A percentile compares a stretch with the other conserved stretches of the same genome.
Conservation (phyloP, 805 yeast genomes). For the Vanderwaltozyma tropicalis region DNA sequence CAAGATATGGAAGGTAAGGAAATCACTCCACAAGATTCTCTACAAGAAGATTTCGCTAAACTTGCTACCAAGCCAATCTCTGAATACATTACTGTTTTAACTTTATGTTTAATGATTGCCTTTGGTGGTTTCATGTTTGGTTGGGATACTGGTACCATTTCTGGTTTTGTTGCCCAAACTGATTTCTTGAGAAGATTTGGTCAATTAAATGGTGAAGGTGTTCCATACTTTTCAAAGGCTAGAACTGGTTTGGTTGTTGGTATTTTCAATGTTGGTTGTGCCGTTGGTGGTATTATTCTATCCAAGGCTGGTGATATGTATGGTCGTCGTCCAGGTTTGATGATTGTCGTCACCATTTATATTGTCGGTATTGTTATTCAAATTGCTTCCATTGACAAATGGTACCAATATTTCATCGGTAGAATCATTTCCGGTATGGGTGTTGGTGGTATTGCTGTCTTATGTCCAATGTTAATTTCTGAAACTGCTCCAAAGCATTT, state of each 20-base stretch:
- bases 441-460: conserved; percentile 68
- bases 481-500: conserved; percentile 62
- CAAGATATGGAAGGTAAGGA: background rate
- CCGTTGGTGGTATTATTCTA: conserved; percentile 63
- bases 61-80: conserved; percentile 29
- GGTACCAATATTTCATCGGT: conserved; percentile 68
- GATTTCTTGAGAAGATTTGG: conserved; percentile 54
- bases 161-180: conserved; percentile 52
- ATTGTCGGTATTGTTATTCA: conserved; percentile 59
- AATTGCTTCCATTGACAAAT: conserved; percentile 40
- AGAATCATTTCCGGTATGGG: conserved; percentile 62
- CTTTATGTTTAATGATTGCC: conserved; percentile 25
- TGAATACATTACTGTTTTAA: conserved; percentile 26
- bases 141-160: conserved; percentile 74
- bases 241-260: conserved; percentile 49
- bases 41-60: conserved; percentile 3
- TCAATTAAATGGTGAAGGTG: conserved; percentile 33
- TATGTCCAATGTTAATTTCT: conserved; percentile 63
- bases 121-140: conserved; percentile 45
- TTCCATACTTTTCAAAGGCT: conserved; percentile 37
- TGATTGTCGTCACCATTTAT: conserved; percentile 51
- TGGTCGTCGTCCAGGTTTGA: conserved; percentile 58
- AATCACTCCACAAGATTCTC: conserved; percentile 1
- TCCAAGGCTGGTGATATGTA: conserved; percentile 52
- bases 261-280: conserved; percentile 66